These are phyloP conservation scores for Vitellaria paradoxa DNA, from an alignment of 179 eudicot species.

Conservation along the genomic window DNA sequence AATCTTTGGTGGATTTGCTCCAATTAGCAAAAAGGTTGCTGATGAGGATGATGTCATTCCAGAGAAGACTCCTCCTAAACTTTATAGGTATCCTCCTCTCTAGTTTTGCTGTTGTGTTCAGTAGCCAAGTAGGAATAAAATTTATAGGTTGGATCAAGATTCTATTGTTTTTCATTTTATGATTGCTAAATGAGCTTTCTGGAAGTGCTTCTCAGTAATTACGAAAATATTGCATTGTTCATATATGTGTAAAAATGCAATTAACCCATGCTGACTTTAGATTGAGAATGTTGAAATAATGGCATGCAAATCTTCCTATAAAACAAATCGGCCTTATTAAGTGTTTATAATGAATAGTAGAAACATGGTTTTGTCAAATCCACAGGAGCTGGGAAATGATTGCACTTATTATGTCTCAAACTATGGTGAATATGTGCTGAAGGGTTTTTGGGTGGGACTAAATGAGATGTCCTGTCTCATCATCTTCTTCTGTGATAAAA, in stretches of 20 bases:
- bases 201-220: too few relatives aligned
- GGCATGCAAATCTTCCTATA: not conserved
- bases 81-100: slow-evolving; percentile 54
- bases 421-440: not conserved
- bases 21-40: slow-evolving; percentile 78
- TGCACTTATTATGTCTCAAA: not conserved
- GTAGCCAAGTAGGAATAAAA: not conserved
- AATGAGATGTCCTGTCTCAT: not conserved
- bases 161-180: too few relatives aligned
- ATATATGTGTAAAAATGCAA: not conserved
- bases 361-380: slow-evolving; percentile 69
- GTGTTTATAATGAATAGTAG: not conserved
- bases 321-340: not conserved
- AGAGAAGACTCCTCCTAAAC: slow-evolving; percentile 73
- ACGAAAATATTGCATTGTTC: not conserved
- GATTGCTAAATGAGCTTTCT: too few relatives aligned
- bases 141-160: not conserved
- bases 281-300: not conserved
- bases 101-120: not conserved
- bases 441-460: not conserved
- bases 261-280: not conserved
- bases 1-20: slow-evolving; percentile 98
- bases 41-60: slow-evolving; percentile 81
- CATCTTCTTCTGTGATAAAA: not conserved
- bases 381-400: not conserved